phyloP scores from a whole-genome alignment of 768 basidiomycete genomes.

The Coprinellus aureogranulatus region DNA sequence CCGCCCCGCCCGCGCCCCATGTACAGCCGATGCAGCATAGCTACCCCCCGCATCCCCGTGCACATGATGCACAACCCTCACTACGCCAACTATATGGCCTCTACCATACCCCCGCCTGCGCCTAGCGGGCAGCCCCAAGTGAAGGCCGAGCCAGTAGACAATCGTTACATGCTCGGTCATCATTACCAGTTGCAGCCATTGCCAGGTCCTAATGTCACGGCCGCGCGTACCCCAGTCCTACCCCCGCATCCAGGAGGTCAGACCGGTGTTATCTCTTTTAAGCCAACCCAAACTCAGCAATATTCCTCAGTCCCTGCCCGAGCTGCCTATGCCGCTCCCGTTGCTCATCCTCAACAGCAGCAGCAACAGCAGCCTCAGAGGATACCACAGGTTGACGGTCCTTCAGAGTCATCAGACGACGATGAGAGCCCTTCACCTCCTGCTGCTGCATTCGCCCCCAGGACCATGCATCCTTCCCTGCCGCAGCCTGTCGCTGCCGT shows the following conservation, averaged over 20 bases:
- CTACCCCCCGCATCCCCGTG: constrained; percentile 61
- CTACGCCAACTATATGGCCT: constrained; percentile 47
- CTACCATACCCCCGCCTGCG: constrained; percentile 33
- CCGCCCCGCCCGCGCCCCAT: constrained; percentile 36
- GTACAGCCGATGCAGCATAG: constrained; percentile 48
- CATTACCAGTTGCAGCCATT: constrained; percentile 54
- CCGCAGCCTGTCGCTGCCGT: constrained; percentile 55
- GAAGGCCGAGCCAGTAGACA: constrained; percentile 74
- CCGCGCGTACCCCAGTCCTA: constrained; percentile 36
- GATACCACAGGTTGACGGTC: constrained; percentile 83
- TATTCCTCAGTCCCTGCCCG: constrained; percentile 9
- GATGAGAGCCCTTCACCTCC: constrained; percentile 67
- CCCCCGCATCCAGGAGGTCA: constrained; percentile 56
- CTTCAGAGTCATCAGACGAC: constrained; percentile 64
- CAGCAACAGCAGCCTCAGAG: constrained; percentile 25
- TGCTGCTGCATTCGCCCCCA: constrained; percentile 64
- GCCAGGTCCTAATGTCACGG: constrained; percentile 60
- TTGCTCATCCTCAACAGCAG: constrained; percentile 7
- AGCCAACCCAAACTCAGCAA: constrained; percentile 24
- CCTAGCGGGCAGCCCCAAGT: constrained; percentile 45
- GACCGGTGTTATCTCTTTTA: constrained; percentile 57
- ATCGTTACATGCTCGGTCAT: constrained; percentile 60
- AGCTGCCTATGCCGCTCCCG: constrained; percentile 11
- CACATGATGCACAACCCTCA: constrained; percentile 59
- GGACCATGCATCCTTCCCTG: constrained; percentile 69